Conservation (phyloP, 768 basidiomycete species). For the Panus rudis region DNA sequence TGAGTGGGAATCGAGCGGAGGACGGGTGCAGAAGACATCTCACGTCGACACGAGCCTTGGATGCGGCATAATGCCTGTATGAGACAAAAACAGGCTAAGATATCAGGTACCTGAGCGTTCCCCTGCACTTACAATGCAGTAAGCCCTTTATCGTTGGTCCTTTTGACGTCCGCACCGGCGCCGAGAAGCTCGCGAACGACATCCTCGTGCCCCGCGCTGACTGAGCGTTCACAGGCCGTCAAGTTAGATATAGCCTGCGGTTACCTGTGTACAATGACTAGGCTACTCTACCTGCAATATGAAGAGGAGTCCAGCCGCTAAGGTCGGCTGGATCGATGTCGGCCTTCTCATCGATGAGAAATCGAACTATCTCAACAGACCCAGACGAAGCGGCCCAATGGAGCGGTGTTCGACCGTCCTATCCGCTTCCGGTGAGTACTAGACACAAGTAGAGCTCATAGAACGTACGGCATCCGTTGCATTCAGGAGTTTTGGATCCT, state of each 20-base stretch:
- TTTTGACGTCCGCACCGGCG: conserved; percentile 78
- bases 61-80: conserved; percentile 84
- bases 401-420: conserved; percentile 79
- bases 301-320: conserved; percentile 72
- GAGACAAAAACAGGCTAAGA: conserved; percentile 6
- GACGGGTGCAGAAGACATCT: conserved; percentile 2
- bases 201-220: conserved; percentile 74
- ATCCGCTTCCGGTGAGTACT: neutral
- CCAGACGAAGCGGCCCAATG: conserved; percentile 83
- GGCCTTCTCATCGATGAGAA: conserved; percentile 63
- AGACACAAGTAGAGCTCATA: too few relatives aligned
- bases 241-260: neutral
- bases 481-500: conserved; percentile 57
- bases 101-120: neutral
- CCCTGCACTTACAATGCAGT: conserved; percentile 62
- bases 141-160: conserved; percentile 74
- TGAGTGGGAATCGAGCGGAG: neutral
- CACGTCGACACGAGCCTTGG: conserved; percentile 83
- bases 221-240: conserved; percentile 31
- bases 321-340: conserved; percentile 62
- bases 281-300: conserved; percentile 56
- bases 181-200: conserved; percentile 72
- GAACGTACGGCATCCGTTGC: conserved; percentile 51
- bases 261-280: neutral
- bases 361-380: conserved; percentile 56